These are phyloP conservation scores for Tetrahymena elliotti DNA, from an alignment of 73 alveolate genomes.

Conservation along the genomic window DNA sequence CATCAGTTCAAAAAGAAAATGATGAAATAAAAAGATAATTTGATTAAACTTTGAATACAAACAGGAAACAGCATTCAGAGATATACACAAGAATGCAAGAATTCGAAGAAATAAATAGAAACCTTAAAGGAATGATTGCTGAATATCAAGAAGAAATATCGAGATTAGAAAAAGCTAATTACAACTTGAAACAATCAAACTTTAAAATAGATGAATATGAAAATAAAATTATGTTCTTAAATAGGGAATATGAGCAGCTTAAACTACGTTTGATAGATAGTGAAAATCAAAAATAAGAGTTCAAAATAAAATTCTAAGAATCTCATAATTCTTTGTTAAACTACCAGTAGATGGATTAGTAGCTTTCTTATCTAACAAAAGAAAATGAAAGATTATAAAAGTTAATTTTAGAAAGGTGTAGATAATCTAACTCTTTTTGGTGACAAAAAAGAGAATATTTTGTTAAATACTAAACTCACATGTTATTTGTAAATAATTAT, in stretches of 20 bases:
- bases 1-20: neutral
- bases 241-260: neutral
- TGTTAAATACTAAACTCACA: neutral
- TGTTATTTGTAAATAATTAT: neutral
- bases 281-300: neutral
- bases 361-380: neutral
- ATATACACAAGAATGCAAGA: neutral
- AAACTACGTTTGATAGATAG: neutral
- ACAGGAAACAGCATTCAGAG: neutral
- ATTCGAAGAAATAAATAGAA: neutral
- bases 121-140: neutral
- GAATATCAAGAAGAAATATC: neutral
- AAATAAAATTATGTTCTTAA: neutral
- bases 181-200: neutral
- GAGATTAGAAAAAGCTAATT: neutral
- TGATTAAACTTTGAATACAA: neutral
- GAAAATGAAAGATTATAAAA: neutral
- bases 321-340: neutral
- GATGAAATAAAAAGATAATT: neutral
- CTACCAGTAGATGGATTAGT: neutral
- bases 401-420: neutral
- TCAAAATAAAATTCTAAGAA: neutral
- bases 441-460: neutral
- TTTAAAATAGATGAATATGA: neutral
- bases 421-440: neutral